Evolutionary conservation across 768 basidiomycete species (phyloP).

Genomic region (Fomitopsis pulvina): DNA sequence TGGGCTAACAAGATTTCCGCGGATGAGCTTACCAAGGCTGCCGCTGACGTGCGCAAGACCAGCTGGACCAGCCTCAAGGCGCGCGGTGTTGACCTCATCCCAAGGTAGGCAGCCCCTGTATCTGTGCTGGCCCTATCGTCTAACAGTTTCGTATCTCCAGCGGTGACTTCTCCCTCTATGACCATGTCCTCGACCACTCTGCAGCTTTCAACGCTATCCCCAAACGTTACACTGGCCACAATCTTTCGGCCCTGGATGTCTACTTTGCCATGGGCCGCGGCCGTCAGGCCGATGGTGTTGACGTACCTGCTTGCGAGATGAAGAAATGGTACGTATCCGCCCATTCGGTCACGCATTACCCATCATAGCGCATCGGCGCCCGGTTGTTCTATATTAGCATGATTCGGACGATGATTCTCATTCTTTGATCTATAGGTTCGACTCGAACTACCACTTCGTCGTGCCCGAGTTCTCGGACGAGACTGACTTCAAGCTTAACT

Average conservation of each 20-base stretch:
- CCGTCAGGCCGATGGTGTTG: constrained; percentile 88
- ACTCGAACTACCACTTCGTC: constrained; percentile 98
- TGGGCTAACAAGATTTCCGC: constrained; percentile 91
- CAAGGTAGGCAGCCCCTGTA: constrained; percentile 54
- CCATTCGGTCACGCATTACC: background rate
- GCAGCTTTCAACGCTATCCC: constrained; percentile 96
- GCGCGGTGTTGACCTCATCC: constrained; percentile 83
- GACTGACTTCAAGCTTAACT: constrained; percentile 90
- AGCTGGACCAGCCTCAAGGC: constrained; percentile 85
- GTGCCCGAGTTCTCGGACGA: constrained; percentile 91
- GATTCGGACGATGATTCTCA: background rate
- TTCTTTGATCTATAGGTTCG: constrained; percentile 56
- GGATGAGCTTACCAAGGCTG: constrained; percentile 81
- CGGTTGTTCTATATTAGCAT: background rate
- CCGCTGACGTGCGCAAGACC: constrained; percentile 81
- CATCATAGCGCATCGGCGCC: background rate
- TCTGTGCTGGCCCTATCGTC: constrained; percentile 13
- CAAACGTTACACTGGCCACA: constrained; percentile 83
- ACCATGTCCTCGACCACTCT: constrained; percentile 97
- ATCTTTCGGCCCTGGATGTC: constrained; percentile 84
- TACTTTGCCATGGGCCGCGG: constrained; percentile 99
- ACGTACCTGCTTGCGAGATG: constrained; percentile 98
- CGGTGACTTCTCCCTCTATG: constrained; percentile 97
- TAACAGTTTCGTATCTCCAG: constrained; percentile 34
- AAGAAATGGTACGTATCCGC: constrained; percentile 83